phyloP scores from a whole-genome alignment of 1,284 basidiomycete genomes.

The Paramarasmius palmivorus region DNA sequence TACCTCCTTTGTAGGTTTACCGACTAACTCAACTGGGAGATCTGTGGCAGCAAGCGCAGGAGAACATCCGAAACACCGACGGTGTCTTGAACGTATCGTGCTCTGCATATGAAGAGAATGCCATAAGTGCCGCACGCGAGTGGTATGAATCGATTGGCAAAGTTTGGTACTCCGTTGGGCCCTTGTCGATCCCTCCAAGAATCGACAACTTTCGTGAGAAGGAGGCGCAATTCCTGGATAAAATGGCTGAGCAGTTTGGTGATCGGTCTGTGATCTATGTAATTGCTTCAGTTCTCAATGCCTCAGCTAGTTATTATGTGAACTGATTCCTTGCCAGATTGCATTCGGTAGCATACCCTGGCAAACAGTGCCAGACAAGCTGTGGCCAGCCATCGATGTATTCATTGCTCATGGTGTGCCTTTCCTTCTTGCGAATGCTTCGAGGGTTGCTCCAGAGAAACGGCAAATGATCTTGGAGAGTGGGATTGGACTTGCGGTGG shows the following conservation, averaged over 20 bases:
- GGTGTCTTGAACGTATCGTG: neutral
- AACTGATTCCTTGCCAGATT: neutral
- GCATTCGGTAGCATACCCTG: neutral
- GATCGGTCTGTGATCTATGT: neutral
- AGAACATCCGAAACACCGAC: neutral
- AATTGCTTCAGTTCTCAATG: no score
- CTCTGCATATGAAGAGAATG: neutral
- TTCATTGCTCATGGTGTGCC: neutral
- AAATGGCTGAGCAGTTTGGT: neutral
- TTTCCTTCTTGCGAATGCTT: neutral
- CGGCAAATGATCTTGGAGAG: neutral
- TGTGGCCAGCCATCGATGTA: slow-evolving; percentile 1
- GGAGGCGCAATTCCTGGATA: neutral
- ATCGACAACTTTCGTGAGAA: no score
- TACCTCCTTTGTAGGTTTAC: neutral
- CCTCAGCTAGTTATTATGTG: no score
- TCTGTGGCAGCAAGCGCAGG: neutral
- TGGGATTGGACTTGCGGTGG: neutral
- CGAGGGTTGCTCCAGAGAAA: neutral
- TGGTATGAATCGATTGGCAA: neutral
- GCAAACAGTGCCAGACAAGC: neutral
- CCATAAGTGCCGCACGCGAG: neutral
- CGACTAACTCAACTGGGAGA: neutral
- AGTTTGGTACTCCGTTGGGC: neutral
- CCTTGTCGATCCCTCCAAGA: neutral